These are phyloP conservation scores for Fusarium acutatum DNA, from an alignment of 2,329 filamentous ascomycete species.

Conservation along the genomic window DNA sequence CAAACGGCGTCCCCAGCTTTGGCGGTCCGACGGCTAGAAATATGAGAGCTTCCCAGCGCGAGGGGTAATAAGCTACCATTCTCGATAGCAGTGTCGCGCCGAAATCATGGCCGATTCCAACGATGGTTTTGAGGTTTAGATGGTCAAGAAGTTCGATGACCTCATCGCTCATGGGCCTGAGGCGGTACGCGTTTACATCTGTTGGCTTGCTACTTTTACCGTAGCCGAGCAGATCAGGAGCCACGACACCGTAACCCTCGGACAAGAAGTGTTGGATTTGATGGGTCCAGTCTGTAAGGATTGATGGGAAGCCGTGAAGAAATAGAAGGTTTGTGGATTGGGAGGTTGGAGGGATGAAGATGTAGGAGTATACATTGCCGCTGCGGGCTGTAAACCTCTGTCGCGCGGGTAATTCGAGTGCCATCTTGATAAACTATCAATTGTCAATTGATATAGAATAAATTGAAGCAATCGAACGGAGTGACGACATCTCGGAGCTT, in stretches of 20 bases:
- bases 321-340: conserved; percentile 51
- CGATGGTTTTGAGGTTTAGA: conserved; percentile 46
- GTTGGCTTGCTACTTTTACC: conserved; percentile 46
- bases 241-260: conserved; percentile 53
- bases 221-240: conserved; percentile 52
- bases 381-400: conserved; percentile 18
- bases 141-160: conserved; percentile 46
- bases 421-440: neutral
- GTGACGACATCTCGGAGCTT: neutral
- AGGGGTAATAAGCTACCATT: conserved; percentile 39
- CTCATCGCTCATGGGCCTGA: conserved; percentile 46
- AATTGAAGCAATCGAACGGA: neutral
- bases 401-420: neutral
- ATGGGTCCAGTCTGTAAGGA: conserved; percentile 53
- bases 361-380: conserved; percentile 44
- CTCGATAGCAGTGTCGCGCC: conserved; percentile 46
- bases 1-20: conserved; percentile 40
- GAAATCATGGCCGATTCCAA: conserved; percentile 55
- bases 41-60: conserved; percentile 26
- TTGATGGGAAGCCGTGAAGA: conserved; percentile 60
- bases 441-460: neutral
- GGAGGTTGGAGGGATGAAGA: conserved; percentile 33
- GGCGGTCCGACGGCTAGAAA: conserved; percentile 47
- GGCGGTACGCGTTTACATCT: conserved; percentile 42
- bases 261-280: conserved; percentile 48